Base-by-base conservation (phyloP, 1,284 basidiomycete genomes). In the Irpex lacteus region DNA sequence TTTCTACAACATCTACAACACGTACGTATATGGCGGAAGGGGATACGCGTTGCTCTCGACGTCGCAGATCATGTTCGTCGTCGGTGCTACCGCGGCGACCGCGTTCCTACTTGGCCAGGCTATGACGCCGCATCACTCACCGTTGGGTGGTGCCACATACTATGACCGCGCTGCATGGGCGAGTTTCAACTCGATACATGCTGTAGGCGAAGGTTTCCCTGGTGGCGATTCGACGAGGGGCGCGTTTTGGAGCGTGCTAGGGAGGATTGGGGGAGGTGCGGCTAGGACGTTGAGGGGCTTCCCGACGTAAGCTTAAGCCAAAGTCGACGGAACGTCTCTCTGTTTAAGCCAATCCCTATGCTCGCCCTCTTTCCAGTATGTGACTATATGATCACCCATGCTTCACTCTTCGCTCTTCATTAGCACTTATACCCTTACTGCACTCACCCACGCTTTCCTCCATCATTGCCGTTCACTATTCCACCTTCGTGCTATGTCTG, bases 1-100 rank as follows among this genome's bases (percentile, higher is more conserved):
- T 53, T 91, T 93, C 74, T 92, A 90, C 78, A 92, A 92, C 75
- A 89, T 93, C 72, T 92, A 92, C 75, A 92, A 92, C 75, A 91
- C 90, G 11, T 92, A 91, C 68, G 84, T 91, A 50, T 90, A 89
- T 50, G 74, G 76, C 57, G 74, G 77, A 61, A 73, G 71, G 53
- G 73, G 72, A 47, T 72, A 71, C 60, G 66, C 68, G 65, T 58
- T 72, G 63, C 66, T 72, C 66, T 73, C 63, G 62, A 70, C 67
- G 47, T 74, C 66, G 62, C 86, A 87, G 62, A 73, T 80, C 11
- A 70, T 82, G 56, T 75, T 86, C 73, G 83, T 81, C 73, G 76
- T 87, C 60, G 83, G 86, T 26, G 84, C 83, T 0, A 84, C 85
- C 2, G 84, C 86, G 15, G 78, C 83, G 60, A 81, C 87, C 66